These are phyloP conservation scores for Aleurites moluccanus DNA, from an alignment of 441 rosid genomes.

Conservation along the genomic window DNA sequence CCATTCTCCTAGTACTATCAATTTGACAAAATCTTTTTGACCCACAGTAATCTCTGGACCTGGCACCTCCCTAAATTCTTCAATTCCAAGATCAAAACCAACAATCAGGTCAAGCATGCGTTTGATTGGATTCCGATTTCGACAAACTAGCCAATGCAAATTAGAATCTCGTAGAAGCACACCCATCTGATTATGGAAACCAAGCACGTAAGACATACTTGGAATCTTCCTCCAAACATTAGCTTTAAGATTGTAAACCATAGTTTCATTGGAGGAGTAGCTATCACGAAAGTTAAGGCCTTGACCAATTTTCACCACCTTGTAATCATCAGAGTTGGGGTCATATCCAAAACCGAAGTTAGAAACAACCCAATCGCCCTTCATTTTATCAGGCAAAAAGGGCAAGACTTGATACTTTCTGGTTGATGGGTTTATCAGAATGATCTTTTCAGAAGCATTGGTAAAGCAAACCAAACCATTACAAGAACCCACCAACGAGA, in stretches of 20 bases:
- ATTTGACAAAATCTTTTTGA: neutral
- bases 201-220: neutral
- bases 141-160: conserved; percentile 18
- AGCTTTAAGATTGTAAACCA: neutral
- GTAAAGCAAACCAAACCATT: conserved; percentile 17
- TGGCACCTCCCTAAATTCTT: neutral
- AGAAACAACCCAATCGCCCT: neutral
- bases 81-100: conserved; percentile 12
- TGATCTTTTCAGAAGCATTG: neutral
- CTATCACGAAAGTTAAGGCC: no score
- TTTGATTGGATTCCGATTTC: no score
- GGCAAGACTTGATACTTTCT: neutral
- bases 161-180: neutral
- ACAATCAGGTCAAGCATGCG: neutral
- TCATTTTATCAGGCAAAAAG: neutral
- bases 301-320: conserved; percentile 4
- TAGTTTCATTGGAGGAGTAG: neutral
- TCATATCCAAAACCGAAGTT: conserved; percentile 21
- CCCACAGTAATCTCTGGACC: neutral
- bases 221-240: neutral
- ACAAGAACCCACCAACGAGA: conserved; percentile 10
- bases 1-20: conserved; percentile 8
- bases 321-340: conserved; percentile 6
- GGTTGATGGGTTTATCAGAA: conserved; percentile 2
- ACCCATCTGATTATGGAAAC: conserved; percentile 1